These are phyloP conservation scores for Lasiodiplodia citricola DNA, from an alignment of 2,329 filamentous ascomycete species.

Conservation along the genomic window DNA sequence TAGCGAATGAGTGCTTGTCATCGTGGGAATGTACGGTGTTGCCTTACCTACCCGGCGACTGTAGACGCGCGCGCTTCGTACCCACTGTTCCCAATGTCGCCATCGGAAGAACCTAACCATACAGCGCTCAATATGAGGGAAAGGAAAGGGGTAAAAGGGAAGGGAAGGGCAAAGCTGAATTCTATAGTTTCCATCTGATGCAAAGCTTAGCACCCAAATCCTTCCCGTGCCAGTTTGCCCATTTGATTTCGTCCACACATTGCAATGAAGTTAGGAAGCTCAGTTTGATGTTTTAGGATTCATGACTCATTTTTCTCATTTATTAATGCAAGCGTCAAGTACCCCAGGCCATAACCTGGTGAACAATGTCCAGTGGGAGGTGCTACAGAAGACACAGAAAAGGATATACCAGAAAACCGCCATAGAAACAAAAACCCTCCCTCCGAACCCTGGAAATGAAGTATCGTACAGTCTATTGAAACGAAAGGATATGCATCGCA, in stretches of 20 bases:
- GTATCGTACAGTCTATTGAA: slow-evolving; percentile 14
- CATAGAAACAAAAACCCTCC: background rate
- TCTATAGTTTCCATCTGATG: background rate
- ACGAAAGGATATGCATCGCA: background rate
- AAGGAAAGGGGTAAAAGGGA: background rate
- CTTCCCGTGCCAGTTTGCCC: background rate
- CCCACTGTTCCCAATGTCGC: background rate
- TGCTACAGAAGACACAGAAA: background rate
- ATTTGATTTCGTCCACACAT: background rate
- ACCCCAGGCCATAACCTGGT: background rate
- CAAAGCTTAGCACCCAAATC: background rate
- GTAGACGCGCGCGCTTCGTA: background rate
- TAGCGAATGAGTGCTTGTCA: background rate
- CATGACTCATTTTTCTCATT: slow-evolving; percentile 2
- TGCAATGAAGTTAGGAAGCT: background rate
- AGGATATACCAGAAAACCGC: slow-evolving; percentile 14
- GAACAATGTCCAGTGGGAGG: background rate
- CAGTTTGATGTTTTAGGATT: background rate
- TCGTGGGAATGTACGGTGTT: background rate
- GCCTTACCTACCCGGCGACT: background rate
- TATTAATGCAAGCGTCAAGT: slow-evolving; percentile 12
- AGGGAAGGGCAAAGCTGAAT: background rate
- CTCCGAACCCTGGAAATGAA: too few species aligned
- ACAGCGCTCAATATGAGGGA: background rate
- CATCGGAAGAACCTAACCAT: background rate